Percentiles rank a stretch among this genome's conserved stretches.
Evolutionary conservation across 306 rosid species (phyloP).

Genomic region (Trifolium fragiferum): DNA sequence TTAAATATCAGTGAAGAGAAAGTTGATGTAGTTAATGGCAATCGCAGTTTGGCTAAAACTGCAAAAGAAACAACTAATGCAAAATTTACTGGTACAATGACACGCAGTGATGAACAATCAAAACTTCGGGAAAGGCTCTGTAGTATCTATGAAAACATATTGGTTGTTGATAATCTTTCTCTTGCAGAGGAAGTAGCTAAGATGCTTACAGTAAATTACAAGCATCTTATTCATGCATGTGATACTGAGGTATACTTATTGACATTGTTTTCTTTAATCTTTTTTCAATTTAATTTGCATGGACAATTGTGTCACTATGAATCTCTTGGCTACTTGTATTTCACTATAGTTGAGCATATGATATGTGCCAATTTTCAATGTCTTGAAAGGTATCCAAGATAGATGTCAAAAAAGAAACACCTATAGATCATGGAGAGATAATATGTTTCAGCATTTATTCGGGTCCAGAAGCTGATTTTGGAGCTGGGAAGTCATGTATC

Average conservation of each 20-base stretch:
- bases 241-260: slow-evolving; percentile 84
- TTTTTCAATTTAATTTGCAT: slow-evolving; percentile 32
- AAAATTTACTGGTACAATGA: slow-evolving; percentile 21
- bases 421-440: slow-evolving; percentile 95
- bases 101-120: slow-evolving; percentile 36
- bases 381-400: slow-evolving; percentile 82
- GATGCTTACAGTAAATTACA: slow-evolving; percentile 74
- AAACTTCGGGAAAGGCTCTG: slow-evolving; percentile 58
- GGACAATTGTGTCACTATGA: slow-evolving; percentile 14
- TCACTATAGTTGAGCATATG: slow-evolving; percentile 37
- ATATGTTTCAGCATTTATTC: slow-evolving; percentile 95
- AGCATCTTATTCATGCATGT: slow-evolving; percentile 92
- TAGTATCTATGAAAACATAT: slow-evolving; percentile 69
- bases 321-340: slow-evolving; percentile 33
- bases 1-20: slow-evolving; percentile 28
- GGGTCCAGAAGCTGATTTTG: slow-evolving; percentile 91
- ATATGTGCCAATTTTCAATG: slow-evolving; percentile 36
- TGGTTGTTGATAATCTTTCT: slow-evolving; percentile 69
- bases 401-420: slow-evolving; percentile 87
- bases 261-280: slow-evolving; percentile 19
- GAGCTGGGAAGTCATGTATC: slow-evolving; percentile 88
- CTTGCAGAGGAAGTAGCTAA: slow-evolving; percentile 71
- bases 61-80: slow-evolving; percentile 22
- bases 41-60: slow-evolving; percentile 41
- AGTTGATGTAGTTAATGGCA: slow-evolving; percentile 41